phyloP scores from a whole-genome alignment of 1,284 basidiomycete genomes.

The Puccinia horiana region DNA sequence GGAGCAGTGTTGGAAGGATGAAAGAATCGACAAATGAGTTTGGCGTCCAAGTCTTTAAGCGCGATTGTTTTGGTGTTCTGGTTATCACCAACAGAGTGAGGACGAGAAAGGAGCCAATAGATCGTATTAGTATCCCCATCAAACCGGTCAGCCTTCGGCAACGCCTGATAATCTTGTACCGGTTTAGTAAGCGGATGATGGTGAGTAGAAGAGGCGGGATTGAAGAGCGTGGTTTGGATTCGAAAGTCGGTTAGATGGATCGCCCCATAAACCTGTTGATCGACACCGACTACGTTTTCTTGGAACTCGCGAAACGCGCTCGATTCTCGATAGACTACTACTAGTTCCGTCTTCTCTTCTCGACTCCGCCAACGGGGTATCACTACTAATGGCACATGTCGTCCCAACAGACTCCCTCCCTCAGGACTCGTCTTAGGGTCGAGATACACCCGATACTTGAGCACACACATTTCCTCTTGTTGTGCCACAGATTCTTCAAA shows the following conservation, averaged over 20 bases:
- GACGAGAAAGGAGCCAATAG: not conserved
- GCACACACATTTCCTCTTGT: not conserved
- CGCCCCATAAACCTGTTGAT: too few relatives aligned
- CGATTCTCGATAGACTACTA: not conserved
- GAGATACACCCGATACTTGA: conserved; percentile 36
- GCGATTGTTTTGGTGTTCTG: not conserved
- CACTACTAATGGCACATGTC: conserved; percentile 1
- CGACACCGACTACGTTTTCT: not conserved
- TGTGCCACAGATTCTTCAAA: not conserved
- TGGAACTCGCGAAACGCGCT: not conserved
- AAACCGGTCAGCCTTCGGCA: not conserved
- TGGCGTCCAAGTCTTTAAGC: not conserved
- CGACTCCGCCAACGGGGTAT: conserved; percentile 13
- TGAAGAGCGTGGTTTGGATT: not conserved
- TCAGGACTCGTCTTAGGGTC: not conserved
- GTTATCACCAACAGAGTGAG: not conserved
- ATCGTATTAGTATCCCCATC: not conserved
- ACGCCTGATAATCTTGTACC: not conserved
- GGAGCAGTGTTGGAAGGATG: not conserved
- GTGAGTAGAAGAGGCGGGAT: not conserved
- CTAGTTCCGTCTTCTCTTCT: conserved; percentile 26
- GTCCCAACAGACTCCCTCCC: too few relatives aligned
- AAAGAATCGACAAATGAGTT: not conserved
- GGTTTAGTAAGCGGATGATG: not conserved
- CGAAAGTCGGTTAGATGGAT: not conserved